These are phyloP conservation scores for Oryza meridionalis DNA, from an alignment of 176 grass and related monocot species.

Conservation along the genomic window DNA sequence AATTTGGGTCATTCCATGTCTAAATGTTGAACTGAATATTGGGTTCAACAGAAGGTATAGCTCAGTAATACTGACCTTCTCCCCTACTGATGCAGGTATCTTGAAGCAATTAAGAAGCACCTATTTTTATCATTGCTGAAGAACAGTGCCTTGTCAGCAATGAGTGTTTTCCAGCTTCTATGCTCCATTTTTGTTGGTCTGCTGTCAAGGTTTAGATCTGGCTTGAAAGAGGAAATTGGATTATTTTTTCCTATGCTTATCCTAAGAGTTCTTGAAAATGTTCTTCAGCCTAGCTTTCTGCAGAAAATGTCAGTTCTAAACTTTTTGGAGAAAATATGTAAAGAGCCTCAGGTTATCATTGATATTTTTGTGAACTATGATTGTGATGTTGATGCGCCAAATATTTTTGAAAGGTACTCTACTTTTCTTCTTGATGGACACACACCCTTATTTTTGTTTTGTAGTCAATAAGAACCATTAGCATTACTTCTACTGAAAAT, in stretches of 20 bases:
- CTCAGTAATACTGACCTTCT: constrained; percentile 6
- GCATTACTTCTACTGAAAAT: neutral
- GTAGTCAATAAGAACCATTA: neutral
- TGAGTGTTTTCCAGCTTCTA: constrained; percentile 93
- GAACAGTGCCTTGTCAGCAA: constrained; percentile 91
- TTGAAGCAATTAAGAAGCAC: constrained; percentile 92
- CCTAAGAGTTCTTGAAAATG: constrained; percentile 90
- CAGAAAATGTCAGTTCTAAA: constrained; percentile 97
- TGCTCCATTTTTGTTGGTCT: constrained; percentile 92
- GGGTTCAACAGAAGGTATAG: constrained; percentile 18
- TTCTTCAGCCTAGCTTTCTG: constrained; percentile 93
- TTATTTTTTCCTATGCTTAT: constrained; percentile 99
- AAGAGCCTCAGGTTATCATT: constrained; percentile 83
- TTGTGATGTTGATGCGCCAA: constrained; percentile 96
- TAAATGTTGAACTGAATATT: constrained; percentile 1
- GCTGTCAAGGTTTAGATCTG: constrained; percentile 82
- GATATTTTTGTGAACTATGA: constrained; percentile 99
- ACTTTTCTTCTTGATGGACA: constrained; percentile 20
- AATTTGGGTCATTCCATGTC: constrained; percentile 16
- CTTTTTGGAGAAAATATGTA: constrained; percentile 85
- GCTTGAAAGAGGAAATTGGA: constrained; percentile 96
- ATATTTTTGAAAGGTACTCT: constrained; percentile 93
- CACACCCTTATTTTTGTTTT: constrained; percentile 12
- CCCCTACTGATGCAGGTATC: constrained; percentile 69
- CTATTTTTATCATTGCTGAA: constrained; percentile 97